Evolutionary conservation across 2,329 filamentous ascomycete genomes (phyloP), one percentile per base, ranked within the genome.

Genomic region (Cyclaneusma minus): DNA sequence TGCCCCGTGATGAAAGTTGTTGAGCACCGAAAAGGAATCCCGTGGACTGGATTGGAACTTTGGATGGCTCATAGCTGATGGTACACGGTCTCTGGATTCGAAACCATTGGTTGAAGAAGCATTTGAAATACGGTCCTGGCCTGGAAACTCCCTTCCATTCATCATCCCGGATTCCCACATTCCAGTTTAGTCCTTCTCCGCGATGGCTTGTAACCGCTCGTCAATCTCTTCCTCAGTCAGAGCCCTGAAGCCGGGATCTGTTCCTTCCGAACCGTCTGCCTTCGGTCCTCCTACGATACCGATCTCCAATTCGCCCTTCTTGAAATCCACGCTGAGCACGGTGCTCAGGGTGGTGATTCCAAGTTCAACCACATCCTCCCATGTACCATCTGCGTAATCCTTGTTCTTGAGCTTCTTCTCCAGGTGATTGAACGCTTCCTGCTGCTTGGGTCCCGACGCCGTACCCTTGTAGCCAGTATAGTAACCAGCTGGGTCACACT

Each of bases 321-420:
- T 98, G 66, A 98, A 98, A 54, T 98, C 89, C 54, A 95, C 92
- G 56, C 87, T 94, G 38, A 98, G 67, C 33, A 98, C 85, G 18
- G 81, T 92, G 68, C 85, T 93, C 53, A 98, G 61, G 5, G 89
- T 87, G 22, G 83, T 81, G 53, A 98, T 98, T 32, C 82, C 89
- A 44, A 95, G 66, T 64, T 98, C 89, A 25, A 98, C 87, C 25
- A 98, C 89, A 34, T 98, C 89, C 55, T 93, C 82, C 89, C 89
- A 98, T 48, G 62, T 75, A 34, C 89, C 89, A 31, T 89, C 79
- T 18, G 87, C 89, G 44, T 68, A 65, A 47, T 95, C 85, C 73
- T 94, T 94, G 74, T 93, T 94, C 64, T 94, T 93, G 55, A 98
- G 73, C 68, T 95, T 95, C 76, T 95, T 95, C 70, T 98, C 89